phyloP scores from a whole-genome alignment of 805 yeast genomes.

The Lachancea lanzarotensis region DNA sequence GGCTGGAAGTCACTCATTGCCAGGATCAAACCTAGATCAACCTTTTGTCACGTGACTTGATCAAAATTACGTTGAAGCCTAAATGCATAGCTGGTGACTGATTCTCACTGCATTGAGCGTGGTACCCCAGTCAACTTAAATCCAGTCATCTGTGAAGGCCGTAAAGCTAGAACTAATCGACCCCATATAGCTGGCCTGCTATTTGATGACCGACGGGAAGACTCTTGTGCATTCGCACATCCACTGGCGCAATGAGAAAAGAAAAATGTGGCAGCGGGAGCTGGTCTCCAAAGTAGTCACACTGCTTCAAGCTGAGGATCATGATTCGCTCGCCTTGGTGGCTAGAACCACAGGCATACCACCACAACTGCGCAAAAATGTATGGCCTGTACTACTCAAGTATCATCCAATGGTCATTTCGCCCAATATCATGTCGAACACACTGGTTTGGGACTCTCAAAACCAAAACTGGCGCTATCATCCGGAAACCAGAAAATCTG shows the following conservation, averaged over 20 bases:
- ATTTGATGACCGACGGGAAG: conserved; percentile 8
- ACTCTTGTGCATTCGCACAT: conserved; percentile 16
- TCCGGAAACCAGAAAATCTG: conserved; percentile 13
- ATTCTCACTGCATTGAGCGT: too few species aligned
- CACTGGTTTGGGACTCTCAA: conserved; percentile 12
- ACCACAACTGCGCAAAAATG: conserved; percentile 64
- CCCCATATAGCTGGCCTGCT: neutral
- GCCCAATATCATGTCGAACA: conserved; percentile 66
- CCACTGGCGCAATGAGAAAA: conserved; percentile 24
- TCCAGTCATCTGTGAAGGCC: too few species aligned
- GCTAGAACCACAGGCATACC: conserved; percentile 86
- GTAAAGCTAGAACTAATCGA: neutral
- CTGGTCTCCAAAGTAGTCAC: conserved; percentile 45
- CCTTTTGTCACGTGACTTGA: too few species aligned
- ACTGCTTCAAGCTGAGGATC: conserved; percentile 54
- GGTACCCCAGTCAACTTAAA: too few species aligned
- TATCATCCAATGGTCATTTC: conserved; percentile 79
- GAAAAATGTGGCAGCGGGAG: conserved; percentile 23
- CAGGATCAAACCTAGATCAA: too few species aligned
- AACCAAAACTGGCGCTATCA: conserved; percentile 9
- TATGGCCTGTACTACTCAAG: conserved; percentile 79
- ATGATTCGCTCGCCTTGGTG: conserved; percentile 67
- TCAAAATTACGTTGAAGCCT: too few species aligned
- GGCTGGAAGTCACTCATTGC: too few species aligned
- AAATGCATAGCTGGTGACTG: too few species aligned